Base-by-base conservation (phyloP, 176 grass and related monocot genomes). In the Hsuehochloa calcarea region DNA sequence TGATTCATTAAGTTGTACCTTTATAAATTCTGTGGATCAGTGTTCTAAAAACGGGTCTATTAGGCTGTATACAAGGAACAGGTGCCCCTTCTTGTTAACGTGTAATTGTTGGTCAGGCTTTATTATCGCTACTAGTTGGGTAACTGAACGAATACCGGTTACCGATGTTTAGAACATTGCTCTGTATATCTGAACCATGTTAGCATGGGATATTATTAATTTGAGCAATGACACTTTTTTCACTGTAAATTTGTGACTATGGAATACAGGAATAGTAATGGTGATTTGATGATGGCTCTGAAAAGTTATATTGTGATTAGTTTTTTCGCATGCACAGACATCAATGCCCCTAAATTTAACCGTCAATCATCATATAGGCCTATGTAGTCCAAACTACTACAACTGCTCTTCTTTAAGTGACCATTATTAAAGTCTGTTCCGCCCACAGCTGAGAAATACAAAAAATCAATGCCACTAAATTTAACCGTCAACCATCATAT, bases 321-420 rank as follows among this genome's bases (percentile, higher is more conserved):
- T 49, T 47, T 37, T 85, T n/a, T n/a, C 38, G 27, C 65, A 71
- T 49, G 26, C 4, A 46, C 19, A n/a, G n/a, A 45, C 44, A 45
- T 12, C 44, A 12, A 12, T 68, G 0, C 50, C 10, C 38, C 49
- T 68, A 44, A 47, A 46, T 59, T 70, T 55, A 29, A 46, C 13
- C 17, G 47, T 79, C 41, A 78, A 23, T 45, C 49, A 56, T 68
- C 51, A 39, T 81, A 81, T 41, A 69, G 65, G 65, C n/a, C n/a
- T 81, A 19, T 84, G 6, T 12, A 65, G 59, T 67, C n/a, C 26
- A 19, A 85, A 20, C 19, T 76, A 75, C 54, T 61, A 61, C 8
- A 47, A 23, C 3, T 68, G 15, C 22, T 77, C 82, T 16, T 50
- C 29, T 10, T 77, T 25, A 68, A 68, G 31, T 83, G 54, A 37